These are phyloP conservation scores for Cladosporium oxysporum DNA, from an alignment of 2,329 filamentous ascomycete genomes.

Conservation along the genomic window DNA sequence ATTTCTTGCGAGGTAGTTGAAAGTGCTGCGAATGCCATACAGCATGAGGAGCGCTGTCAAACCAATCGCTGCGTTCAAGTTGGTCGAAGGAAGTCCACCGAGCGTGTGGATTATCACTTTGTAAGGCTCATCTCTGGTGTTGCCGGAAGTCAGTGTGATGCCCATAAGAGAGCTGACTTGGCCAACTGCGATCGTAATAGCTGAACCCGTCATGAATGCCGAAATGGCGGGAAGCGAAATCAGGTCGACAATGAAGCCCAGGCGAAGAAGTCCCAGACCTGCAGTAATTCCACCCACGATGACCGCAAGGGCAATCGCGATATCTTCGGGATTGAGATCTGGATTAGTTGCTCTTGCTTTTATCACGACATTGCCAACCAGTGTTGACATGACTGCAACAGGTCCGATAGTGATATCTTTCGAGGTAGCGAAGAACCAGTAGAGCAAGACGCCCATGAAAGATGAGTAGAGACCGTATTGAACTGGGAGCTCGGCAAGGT, in stretches of 20 bases:
- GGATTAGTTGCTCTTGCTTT: slow-evolving; percentile 61
- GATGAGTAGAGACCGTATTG: slow-evolving; percentile 92
- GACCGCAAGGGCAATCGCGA: slow-evolving; percentile 77
- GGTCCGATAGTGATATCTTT: slow-evolving; percentile 98
- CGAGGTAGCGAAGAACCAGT: slow-evolving; percentile 97
- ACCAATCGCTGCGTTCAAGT: slow-evolving; percentile 83
- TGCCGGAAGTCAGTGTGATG: slow-evolving; percentile 55
- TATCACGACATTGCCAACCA: slow-evolving; percentile 79
- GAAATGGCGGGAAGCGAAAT: slow-evolving; percentile 89
- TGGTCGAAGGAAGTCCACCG: slow-evolving; percentile 66
- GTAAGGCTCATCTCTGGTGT: slow-evolving; percentile 78
- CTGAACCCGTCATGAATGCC: slow-evolving; percentile 96
- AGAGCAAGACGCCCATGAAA: slow-evolving; percentile 91
- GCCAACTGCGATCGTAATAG: slow-evolving; percentile 81
- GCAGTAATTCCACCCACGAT: slow-evolving; percentile 76
- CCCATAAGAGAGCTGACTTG: slow-evolving; percentile 84
- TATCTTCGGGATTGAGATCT: slow-evolving; percentile 61
- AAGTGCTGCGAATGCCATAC: slow-evolving; percentile 70
- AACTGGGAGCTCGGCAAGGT: slow-evolving; percentile 74
- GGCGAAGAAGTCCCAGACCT: slow-evolving; percentile 74
- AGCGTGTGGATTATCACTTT: slow-evolving; percentile 79
- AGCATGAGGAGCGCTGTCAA: slow-evolving; percentile 77
- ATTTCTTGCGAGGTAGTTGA: slow-evolving; percentile 67
- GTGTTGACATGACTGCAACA: slow-evolving; percentile 91
- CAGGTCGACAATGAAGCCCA: slow-evolving; percentile 89